phyloP scores from a whole-genome alignment of 768 basidiomycete species.

The Suillus paluster region DNA sequence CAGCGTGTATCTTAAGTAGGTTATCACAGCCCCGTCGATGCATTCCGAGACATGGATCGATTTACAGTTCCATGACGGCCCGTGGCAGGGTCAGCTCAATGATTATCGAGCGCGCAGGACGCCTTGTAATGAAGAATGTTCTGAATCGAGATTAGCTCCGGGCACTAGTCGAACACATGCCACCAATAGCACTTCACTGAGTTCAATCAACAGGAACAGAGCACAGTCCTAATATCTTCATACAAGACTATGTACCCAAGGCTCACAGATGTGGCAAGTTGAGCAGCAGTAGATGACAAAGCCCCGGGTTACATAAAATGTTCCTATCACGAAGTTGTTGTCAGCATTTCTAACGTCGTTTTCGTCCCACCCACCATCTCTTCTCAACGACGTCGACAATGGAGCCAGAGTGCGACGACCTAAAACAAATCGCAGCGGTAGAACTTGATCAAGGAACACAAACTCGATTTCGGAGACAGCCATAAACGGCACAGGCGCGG shows the following conservation, averaged over 20 bases:
- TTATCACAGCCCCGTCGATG: neutral
- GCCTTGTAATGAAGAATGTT: neutral
- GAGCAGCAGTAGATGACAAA: constrained; percentile 35
- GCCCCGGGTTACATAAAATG: constrained; percentile 41
- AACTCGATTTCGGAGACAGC: constrained; percentile 5
- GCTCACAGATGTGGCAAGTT: constrained; percentile 1
- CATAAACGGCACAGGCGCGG: constrained; percentile 10
- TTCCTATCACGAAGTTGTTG: constrained; percentile 31
- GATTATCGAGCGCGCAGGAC: too few relatives aligned
- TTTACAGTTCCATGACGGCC: neutral
- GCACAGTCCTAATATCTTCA: neutral
- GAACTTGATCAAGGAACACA: neutral
- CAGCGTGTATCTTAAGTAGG: neutral
- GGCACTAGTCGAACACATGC: neutral
- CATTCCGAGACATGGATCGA: neutral
- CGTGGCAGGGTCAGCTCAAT: neutral
- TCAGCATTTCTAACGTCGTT: constrained; percentile 34
- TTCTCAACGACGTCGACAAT: constrained; percentile 9
- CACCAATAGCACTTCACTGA: neutral
- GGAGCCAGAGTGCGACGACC: neutral
- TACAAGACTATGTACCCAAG: too few relatives aligned
- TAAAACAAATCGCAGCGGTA: neutral
- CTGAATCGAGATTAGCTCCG: neutral
- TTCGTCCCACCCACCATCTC: constrained; percentile 40
- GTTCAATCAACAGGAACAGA: neutral